Percentiles rank a stretch among this genome's conserved stretches.
phyloP scores from a whole-genome alignment of 2,329 filamentous ascomycete species.

The Spiromastix sp. region DNA sequence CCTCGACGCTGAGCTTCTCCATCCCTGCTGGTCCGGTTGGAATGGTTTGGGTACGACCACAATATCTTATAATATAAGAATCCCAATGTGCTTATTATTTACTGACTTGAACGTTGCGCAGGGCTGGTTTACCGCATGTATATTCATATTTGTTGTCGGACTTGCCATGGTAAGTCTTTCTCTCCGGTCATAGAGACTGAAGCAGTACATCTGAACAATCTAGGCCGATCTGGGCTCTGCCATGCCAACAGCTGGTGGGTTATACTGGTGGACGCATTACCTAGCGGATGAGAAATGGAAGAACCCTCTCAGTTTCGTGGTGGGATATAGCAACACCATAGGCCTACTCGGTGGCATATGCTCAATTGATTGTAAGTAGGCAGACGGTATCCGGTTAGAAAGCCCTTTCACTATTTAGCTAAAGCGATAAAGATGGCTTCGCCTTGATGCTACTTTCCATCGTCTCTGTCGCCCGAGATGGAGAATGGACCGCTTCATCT shows the following conservation, averaged over 20 bases:
- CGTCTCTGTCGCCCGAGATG: constrained; percentile 47
- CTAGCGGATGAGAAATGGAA: constrained; percentile 45
- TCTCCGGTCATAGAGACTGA: too few species aligned
- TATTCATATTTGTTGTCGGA: constrained; percentile 49
- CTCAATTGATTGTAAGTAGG: constrained; percentile 47
- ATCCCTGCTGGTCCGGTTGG: constrained; percentile 50
- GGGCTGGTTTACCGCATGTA: constrained; percentile 49
- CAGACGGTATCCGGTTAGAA: neutral
- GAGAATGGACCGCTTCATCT: constrained; percentile 45
- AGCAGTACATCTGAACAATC: too few species aligned
- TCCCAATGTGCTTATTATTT: constrained; percentile 7
- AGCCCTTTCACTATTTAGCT: constrained; percentile 8
- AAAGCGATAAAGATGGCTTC: constrained; percentile 31
- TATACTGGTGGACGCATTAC: constrained; percentile 53
- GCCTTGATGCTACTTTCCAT: constrained; percentile 50
- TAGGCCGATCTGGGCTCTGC: constrained; percentile 42
- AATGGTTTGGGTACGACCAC: constrained; percentile 46
- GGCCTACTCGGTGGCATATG: constrained; percentile 52
- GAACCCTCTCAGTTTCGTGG: constrained; percentile 49
- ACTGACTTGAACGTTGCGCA: constrained; percentile 9
- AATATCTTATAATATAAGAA: neutral
- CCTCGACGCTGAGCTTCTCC: constrained; percentile 48
- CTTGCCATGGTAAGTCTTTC: constrained; percentile 44
- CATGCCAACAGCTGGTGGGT: constrained; percentile 50
- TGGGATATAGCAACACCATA: constrained; percentile 52